Conservation (phyloP, 108 stramenopile genomes). For the Parietichytrium sp. region DNA sequence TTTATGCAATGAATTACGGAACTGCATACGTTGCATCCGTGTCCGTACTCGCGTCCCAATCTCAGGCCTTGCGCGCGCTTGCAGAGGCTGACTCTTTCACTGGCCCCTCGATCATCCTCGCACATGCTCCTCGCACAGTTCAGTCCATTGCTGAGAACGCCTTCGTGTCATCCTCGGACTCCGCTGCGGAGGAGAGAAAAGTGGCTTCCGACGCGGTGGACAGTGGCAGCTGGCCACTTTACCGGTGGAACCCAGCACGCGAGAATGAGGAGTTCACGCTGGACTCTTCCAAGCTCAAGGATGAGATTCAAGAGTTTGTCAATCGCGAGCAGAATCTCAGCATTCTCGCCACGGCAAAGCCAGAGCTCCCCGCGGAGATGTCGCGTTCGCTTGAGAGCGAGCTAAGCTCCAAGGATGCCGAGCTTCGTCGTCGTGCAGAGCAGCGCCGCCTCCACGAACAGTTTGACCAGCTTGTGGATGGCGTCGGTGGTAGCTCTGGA, state of each 20-base stretch:
- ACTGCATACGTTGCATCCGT: constrained; percentile 38
- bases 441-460: constrained; percentile 18
- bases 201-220: constrained; percentile 13
- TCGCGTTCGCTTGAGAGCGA: background rate
- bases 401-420: constrained; percentile 2
- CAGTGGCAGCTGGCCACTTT: constrained; percentile 14
- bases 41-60: constrained; percentile 21
- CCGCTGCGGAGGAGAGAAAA: background rate
- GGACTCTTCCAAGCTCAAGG: constrained; percentile 14
- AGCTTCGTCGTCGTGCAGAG: background rate
- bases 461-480: constrained; percentile 38
- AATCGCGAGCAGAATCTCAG: constrained; percentile 38
- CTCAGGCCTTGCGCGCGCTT: constrained; percentile 23
- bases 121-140: background rate
- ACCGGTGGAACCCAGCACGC: constrained; percentile 27
- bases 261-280: constrained; percentile 27
- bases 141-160: background rate
- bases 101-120: constrained; percentile 16
- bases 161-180: background rate
- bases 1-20: constrained; percentile 37
- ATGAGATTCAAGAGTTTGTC: constrained; percentile 24
- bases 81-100: constrained; percentile 20
- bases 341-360: constrained; percentile 8
- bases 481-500: background rate
- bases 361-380: background rate